phyloP scores from a whole-genome alignment of 2,329 filamentous ascomycete genomes.

The Lachnellula arida region DNA sequence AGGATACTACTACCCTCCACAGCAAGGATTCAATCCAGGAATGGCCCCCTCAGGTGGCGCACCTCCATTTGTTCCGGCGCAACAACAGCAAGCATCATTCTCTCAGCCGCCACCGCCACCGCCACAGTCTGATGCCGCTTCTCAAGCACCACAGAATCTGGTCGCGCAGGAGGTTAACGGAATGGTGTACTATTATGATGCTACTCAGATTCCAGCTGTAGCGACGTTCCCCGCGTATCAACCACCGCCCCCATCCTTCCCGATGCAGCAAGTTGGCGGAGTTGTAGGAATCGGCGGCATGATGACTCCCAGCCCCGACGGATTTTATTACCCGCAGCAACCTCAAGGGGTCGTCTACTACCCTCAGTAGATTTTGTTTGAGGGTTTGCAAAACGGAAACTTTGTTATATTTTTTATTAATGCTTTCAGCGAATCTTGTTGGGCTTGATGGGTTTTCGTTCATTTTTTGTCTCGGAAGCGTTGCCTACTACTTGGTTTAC shows the following conservation, averaged over 20 bases:
- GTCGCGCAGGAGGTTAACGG: conserved; percentile 88
- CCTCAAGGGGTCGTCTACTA: conserved; percentile 56
- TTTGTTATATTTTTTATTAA: conserved; percentile 27
- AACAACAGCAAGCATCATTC: conserved; percentile 28
- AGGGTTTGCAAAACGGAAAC: conserved; percentile 4
- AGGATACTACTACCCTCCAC: conserved; percentile 62
- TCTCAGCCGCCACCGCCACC: conserved; percentile 29
- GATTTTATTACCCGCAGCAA: conserved; percentile 65
- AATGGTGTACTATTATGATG: conserved; percentile 92
- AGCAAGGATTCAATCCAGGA: conserved; percentile 40
- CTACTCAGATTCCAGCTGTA: conserved; percentile 58
- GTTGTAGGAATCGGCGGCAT: conserved; percentile 72
- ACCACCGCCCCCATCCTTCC: conserved; percentile 47
- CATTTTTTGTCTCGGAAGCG: conserved; percentile 27
- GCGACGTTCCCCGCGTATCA: conserved; percentile 41
- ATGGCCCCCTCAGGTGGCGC: conserved; percentile 38
- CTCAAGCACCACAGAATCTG: conserved; percentile 52
- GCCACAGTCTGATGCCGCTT: conserved; percentile 21
- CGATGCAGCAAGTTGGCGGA: conserved; percentile 46
- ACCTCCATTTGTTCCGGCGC: conserved; percentile 28
- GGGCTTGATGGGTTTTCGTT: conserved; percentile 18
- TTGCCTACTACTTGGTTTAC: conserved; percentile 17
- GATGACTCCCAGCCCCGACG: conserved; percentile 64
- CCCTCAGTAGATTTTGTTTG: conserved; percentile 44
- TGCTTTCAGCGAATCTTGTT: conserved; percentile 28